These are phyloP conservation scores for Zasmidium citrigriseum DNA, from an alignment of 2,329 filamentous ascomycete species.

Conservation along the genomic window DNA sequence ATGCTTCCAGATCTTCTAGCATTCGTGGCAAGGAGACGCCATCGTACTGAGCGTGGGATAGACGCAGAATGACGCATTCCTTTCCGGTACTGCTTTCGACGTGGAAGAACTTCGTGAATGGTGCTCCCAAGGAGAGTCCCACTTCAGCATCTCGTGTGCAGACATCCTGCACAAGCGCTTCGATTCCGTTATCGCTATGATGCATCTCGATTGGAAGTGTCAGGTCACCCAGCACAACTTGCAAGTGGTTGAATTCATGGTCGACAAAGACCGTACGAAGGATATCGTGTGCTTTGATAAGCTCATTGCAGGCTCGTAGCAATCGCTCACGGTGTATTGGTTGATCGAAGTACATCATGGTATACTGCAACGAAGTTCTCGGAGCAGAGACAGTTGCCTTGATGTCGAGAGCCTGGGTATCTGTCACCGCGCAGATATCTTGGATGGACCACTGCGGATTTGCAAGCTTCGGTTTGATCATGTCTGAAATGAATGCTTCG, in stretches of 20 bases:
- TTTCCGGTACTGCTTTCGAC: not conserved
- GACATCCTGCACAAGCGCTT: not conserved
- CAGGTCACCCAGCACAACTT: not conserved
- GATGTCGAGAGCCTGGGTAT: no score
- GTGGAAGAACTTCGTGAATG: not conserved
- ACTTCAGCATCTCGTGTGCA: not conserved
- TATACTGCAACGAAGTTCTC: no score
- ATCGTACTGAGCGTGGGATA: no score
- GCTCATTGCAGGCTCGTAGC: not conserved
- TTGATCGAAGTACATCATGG: no score
- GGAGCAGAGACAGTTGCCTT: no score
- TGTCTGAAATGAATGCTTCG: no score
- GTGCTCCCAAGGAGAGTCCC: not conserved
- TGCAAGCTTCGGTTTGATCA: no score
- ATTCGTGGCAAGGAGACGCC: no score
- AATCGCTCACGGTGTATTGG: no score
- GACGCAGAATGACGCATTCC: not conserved
- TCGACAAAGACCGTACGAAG: slow-evolving; percentile 4
- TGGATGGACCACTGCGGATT: no score
- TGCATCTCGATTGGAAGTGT: not conserved
- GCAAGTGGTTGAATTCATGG: not conserved
- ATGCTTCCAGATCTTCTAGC: no score
- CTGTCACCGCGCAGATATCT: no score
- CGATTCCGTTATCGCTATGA: not conserved
- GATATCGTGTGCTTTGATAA: slow-evolving; percentile 4